phyloP scores from a whole-genome alignment of 2,329 filamentous ascomycete species.

The Beauveria australis region DNA sequence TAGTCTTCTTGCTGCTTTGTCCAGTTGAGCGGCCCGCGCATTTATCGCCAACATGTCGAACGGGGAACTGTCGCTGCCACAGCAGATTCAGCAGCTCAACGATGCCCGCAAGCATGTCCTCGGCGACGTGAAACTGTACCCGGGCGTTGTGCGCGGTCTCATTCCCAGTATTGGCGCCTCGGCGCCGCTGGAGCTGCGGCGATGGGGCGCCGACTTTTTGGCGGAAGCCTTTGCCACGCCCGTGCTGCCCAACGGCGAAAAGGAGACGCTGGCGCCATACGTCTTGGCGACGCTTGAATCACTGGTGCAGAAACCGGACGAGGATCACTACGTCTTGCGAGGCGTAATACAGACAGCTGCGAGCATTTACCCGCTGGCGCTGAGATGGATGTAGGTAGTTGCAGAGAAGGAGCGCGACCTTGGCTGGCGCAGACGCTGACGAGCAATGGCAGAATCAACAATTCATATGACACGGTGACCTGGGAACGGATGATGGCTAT shows the following conservation, averaged over 20 bases:
- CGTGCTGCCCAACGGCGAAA: constrained; percentile 66
- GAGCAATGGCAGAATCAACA: constrained; percentile 62
- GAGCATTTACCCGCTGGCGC: constrained; percentile 85
- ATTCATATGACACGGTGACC: constrained; percentile 68
- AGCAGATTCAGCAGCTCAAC: constrained; percentile 81
- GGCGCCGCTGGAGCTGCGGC: constrained; percentile 69
- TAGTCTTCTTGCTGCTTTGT: neutral
- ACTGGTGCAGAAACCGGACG: constrained; percentile 61
- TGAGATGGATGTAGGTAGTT: constrained; percentile 83
- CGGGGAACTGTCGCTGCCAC: constrained; percentile 50
- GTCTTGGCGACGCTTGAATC: constrained; percentile 70
- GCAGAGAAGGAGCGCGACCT: constrained; percentile 4
- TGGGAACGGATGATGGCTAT: constrained; percentile 87
- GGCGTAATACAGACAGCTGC: constrained; percentile 81
- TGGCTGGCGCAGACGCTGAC: neutral
- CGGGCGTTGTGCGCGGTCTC: constrained; percentile 84
- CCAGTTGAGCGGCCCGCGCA: neutral
- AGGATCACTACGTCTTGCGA: constrained; percentile 74
- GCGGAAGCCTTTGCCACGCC: constrained; percentile 94
- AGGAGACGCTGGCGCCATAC: constrained; percentile 68
- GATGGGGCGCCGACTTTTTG: constrained; percentile 95
- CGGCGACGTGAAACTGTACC: constrained; percentile 79
- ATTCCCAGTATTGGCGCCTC: constrained; percentile 79
- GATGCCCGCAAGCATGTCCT: constrained; percentile 85
- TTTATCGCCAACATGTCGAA: constrained; percentile 36